Percentiles rank a stretch among this genome's conserved stretches.
Evolutionary conservation across 768 basidiomycete genomes (phyloP).

Genomic region (Sarcodon aspratus): DNA sequence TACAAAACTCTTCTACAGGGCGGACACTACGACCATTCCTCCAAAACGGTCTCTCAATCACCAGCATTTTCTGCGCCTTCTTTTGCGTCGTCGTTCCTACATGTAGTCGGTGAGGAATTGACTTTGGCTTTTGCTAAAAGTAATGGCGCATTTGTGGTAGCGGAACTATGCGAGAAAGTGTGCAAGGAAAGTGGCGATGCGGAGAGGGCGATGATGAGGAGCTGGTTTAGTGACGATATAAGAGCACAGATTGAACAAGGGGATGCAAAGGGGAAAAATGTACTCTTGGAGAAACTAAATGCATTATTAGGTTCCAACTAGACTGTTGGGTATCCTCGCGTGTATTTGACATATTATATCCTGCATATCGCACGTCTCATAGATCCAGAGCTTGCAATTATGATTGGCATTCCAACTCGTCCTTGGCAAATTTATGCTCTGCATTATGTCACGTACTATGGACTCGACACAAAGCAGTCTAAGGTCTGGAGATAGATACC

Average conservation of each 20-base stretch:
- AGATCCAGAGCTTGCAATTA: too few species aligned
- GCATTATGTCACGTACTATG: too few species aligned
- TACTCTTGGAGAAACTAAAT: constrained; percentile 51
- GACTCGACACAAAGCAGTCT: too few species aligned
- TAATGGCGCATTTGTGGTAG: constrained; percentile 66
- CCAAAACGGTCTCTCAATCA: constrained; percentile 39
- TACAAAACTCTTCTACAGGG: constrained; percentile 90
- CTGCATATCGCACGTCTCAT: too few species aligned
- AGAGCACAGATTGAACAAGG: constrained; percentile 36
- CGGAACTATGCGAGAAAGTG: constrained; percentile 46
- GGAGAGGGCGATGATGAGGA: constrained; percentile 33
- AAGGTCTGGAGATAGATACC: too few species aligned
- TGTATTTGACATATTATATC: too few species aligned
- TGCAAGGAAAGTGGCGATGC: constrained; percentile 23
- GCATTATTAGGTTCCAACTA: constrained; percentile 11
- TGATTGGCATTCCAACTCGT: too few species aligned
- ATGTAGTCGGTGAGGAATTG: constrained; percentile 38
- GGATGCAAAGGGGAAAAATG: constrained; percentile 56
- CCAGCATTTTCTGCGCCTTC: constrained; percentile 41
- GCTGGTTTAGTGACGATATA: constrained; percentile 46
- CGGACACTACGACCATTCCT: constrained; percentile 69
- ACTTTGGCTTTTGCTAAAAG: constrained; percentile 44
- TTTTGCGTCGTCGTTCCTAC: constrained; percentile 52
- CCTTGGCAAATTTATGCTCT: too few species aligned
- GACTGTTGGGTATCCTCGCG: too few species aligned